These are phyloP conservation scores for Tuber indicum DNA, from an alignment of 495 filamentous ascomycete species.

Conservation along the genomic window DNA sequence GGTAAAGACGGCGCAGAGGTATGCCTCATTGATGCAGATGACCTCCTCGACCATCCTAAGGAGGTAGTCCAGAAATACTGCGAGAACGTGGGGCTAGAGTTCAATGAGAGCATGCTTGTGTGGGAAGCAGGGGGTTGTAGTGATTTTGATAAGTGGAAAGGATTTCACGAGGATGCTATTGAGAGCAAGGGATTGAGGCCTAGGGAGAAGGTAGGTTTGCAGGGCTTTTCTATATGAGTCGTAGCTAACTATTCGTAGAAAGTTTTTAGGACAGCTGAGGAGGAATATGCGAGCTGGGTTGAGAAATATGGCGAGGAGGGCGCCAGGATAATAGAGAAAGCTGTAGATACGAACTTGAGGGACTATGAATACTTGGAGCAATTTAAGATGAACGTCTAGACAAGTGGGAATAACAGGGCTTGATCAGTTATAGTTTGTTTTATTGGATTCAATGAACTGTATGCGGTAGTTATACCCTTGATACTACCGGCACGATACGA, in stretches of 20 bases:
- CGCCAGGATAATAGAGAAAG: constrained; percentile 65
- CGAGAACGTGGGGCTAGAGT: constrained; percentile 66
- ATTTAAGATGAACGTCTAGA: constrained; percentile 67
- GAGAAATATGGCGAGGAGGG: constrained; percentile 74
- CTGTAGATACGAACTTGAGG: constrained; percentile 69
- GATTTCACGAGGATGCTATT: constrained; percentile 93
- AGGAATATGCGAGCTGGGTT: constrained; percentile 71
- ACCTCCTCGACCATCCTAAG: constrained; percentile 75
- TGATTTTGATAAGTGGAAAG: constrained; percentile 87
- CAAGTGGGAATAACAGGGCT: not conserved
- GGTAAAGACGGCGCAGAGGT: constrained; percentile 47
- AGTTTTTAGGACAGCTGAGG: constrained; percentile 56
- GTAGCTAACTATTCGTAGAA: constrained; percentile 48
- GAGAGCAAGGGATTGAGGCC: constrained; percentile 65
- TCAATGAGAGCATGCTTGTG: constrained; percentile 62
- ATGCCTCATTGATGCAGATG: constrained; percentile 91
- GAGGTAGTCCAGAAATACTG: constrained; percentile 71
- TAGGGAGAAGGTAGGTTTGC: constrained; percentile 60
- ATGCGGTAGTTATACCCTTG: not conserved
- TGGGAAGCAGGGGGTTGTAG: constrained; percentile 57
- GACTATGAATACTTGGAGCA: constrained; percentile 89
- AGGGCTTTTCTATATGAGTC: not conserved
- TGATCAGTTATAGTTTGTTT: not conserved
- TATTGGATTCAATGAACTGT: not conserved
- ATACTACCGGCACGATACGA: not conserved